phyloP scores from a whole-genome alignment of 2,329 filamentous ascomycete genomes.

The Penicillium sp. region DNA sequence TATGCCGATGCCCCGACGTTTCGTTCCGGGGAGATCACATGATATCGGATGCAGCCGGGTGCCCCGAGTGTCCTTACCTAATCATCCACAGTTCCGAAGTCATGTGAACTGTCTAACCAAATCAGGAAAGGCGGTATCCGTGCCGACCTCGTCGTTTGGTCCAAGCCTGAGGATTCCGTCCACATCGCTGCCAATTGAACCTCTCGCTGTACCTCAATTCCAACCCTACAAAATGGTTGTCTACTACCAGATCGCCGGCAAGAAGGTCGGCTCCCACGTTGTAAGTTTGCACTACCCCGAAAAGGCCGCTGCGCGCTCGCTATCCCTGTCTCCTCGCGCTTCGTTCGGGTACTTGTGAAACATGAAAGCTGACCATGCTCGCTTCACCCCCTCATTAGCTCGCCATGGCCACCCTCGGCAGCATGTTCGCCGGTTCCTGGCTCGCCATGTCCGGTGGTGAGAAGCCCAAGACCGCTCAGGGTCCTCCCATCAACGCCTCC shows the following conservation, averaged over 20 bases:
- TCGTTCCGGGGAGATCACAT: slow-evolving; percentile 17
- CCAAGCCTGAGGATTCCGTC: slow-evolving; percentile 28
- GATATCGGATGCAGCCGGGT: slow-evolving; percentile 8
- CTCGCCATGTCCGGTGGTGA: slow-evolving; percentile 46
- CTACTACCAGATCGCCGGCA: slow-evolving; percentile 52
- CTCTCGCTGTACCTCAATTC: slow-evolving; percentile 20
- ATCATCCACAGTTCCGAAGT: neutral
- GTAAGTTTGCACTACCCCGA: slow-evolving; percentile 37
- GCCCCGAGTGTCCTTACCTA: neutral
- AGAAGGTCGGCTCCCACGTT: slow-evolving; percentile 52
- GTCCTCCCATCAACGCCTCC: slow-evolving; percentile 61
- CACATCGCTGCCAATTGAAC: slow-evolving; percentile 25
- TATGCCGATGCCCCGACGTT: neutral
- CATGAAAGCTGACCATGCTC: slow-evolving; percentile 15
- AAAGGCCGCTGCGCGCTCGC: slow-evolving; percentile 3
- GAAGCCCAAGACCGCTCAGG: slow-evolving; percentile 34
- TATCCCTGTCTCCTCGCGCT: slow-evolving; percentile 22
- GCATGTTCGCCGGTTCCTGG: slow-evolving; percentile 48
- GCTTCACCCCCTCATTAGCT: slow-evolving; percentile 46
- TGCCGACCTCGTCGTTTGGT: slow-evolving; percentile 26
- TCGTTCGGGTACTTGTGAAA: slow-evolving; percentile 14
- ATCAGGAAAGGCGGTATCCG: slow-evolving; percentile 21
- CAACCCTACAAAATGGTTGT: slow-evolving; percentile 48
- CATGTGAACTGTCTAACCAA: slow-evolving; percentile 17
- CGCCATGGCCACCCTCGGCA: slow-evolving; percentile 56